Conservation (phyloP, 192 early-diverging fungal genomes). For the Obelidium mucronatum region DNA sequence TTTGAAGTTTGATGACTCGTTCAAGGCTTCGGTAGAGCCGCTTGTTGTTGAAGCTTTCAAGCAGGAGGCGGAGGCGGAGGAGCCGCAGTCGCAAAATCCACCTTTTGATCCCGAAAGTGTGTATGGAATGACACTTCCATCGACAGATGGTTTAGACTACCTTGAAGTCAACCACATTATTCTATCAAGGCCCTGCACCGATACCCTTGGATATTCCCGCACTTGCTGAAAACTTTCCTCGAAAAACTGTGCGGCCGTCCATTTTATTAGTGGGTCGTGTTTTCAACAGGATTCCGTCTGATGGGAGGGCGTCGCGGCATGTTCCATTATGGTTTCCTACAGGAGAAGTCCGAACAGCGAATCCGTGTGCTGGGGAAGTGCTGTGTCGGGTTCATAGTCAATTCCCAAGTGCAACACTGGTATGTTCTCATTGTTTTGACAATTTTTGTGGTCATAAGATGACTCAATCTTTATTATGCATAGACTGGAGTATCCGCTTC, state of each 20-base stretch:
- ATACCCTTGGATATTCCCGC: no score
- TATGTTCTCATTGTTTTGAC: not conserved
- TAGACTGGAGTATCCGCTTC: conserved; percentile 6
- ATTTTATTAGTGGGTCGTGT: not conserved
- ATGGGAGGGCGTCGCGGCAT: not conserved
- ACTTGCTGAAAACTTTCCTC: not conserved
- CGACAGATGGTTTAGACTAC: conserved; percentile 31
- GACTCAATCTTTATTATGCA: not conserved
- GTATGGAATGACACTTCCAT: conserved; percentile 9
- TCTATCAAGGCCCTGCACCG: not conserved
- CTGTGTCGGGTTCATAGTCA: conserved; percentile 30
- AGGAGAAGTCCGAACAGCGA: conserved; percentile 26
- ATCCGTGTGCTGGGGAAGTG: conserved; percentile 22
- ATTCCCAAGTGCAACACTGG: conserved; percentile 26
- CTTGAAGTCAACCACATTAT: conserved; percentile 28
- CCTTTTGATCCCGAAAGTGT: not conserved
- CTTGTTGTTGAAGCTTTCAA: not conserved
- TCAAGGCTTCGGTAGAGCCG: not conserved
- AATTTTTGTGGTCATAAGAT: not conserved
- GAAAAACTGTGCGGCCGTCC: not conserved
- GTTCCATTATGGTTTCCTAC: conserved; percentile 30
- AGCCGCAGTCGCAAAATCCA: not conserved
- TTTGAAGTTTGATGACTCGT: not conserved
- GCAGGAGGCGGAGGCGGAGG: not conserved
- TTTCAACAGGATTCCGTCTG: conserved; percentile 28